phyloP scores from a whole-genome alignment of 2,329 filamentous ascomycete species.

The Pestalotiopsis sp. region DNA sequence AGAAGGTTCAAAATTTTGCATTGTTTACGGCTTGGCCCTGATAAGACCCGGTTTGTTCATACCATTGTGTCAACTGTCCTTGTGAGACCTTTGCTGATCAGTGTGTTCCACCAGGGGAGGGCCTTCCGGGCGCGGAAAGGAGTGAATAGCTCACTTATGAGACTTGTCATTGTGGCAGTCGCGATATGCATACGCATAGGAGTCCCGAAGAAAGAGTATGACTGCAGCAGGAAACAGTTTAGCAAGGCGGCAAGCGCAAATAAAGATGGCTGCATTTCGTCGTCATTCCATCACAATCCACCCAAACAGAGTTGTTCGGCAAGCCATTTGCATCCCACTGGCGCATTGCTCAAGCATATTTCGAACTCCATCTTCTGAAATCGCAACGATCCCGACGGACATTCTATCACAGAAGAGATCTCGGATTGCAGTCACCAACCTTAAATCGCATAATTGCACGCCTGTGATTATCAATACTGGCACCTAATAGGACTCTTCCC shows the following conservation, averaged over 20 bases:
- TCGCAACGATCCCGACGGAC: background rate
- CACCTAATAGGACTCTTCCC: background rate
- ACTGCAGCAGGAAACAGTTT: background rate
- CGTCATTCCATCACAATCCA: background rate
- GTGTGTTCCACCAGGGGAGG: background rate
- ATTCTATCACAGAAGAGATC: background rate
- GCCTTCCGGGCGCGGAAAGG: background rate
- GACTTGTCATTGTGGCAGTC: background rate
- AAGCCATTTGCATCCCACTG: background rate
- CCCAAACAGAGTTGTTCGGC: background rate
- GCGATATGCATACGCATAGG: background rate
- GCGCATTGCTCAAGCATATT: background rate
- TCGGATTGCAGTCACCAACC: background rate
- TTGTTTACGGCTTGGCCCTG: background rate
- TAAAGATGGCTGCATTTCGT: background rate
- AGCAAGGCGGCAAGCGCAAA: background rate
- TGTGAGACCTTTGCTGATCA: background rate
- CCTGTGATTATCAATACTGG: background rate
- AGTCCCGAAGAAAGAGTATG: background rate
- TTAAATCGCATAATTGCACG: background rate
- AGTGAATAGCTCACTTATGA: background rate
- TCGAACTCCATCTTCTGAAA: background rate
- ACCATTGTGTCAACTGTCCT: background rate
- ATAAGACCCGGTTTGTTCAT: background rate
- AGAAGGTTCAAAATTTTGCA: background rate